phyloP scores from a whole-genome alignment of 768 basidiomycete genomes.

The Pisolithus marmoratus region DNA sequence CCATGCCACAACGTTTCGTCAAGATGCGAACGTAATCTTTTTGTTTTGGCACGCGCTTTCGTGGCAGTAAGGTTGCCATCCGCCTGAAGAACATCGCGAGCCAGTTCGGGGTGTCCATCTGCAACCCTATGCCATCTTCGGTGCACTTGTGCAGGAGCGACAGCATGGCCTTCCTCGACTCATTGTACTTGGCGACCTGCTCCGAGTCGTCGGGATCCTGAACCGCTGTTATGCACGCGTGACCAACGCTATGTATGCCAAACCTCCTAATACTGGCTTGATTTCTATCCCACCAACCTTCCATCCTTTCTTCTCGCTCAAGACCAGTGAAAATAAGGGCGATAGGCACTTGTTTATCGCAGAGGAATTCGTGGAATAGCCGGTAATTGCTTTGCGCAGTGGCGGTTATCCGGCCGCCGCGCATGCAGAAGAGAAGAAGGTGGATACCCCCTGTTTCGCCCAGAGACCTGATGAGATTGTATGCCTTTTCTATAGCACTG shows the following conservation, averaged over 20 bases:
- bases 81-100: conserved; percentile 8
- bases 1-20: conserved; percentile 22
- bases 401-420: conserved; percentile 33
- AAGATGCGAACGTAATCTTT: conserved; percentile 15
- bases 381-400: conserved; percentile 33
- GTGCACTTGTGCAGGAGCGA: conserved; percentile 14
- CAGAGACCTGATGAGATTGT: conserved; percentile 29
- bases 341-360: conserved; percentile 31
- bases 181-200: conserved; percentile 16
- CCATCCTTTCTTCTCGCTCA: conserved; percentile 29
- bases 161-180: conserved; percentile 18
- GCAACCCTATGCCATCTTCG: conserved; percentile 7
- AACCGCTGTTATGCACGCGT: conserved; percentile 28
- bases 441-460: conserved; percentile 29
- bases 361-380: conserved; percentile 36
- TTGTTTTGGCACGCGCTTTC: conserved; percentile 9
- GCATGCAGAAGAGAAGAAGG: conserved; percentile 39
- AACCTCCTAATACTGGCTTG: conserved; percentile 12
- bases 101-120: conserved; percentile 13
- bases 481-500: conserved; percentile 24
- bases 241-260: conserved; percentile 24
- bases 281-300: conserved; percentile 32
- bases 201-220: conserved; percentile 12
- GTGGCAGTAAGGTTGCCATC: conserved; percentile 13
- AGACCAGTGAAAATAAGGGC: conserved; percentile 37